A percentile compares a stretch with the other conserved stretches of the same genome.
These are phyloP conservation scores for Quercus wislizeni DNA, from an alignment of 306 rosid genomes.

Conservation along the genomic window DNA sequence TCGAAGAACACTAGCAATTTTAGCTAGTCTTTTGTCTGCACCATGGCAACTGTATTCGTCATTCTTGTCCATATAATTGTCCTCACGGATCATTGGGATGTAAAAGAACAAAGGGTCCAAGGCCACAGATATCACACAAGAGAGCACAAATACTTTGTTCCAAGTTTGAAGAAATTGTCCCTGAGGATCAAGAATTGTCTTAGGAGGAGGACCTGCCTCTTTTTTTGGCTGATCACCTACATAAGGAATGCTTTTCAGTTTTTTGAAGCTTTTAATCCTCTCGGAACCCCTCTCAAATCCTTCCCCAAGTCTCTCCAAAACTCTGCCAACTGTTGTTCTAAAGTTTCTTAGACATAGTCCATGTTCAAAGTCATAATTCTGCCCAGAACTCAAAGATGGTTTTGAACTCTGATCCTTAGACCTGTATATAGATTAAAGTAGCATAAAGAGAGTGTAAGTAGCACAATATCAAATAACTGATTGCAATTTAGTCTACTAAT, in stretches of 20 bases:
- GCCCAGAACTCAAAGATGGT: conserved; percentile 35
- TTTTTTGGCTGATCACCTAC: conserved; percentile 23
- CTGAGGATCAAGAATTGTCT: conserved; percentile 70
- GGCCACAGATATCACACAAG: conserved; percentile 71
- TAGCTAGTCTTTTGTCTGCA: conserved; percentile 38
- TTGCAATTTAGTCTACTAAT: neutral
- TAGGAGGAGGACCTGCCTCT: conserved; percentile 23
- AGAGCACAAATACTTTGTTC: conserved; percentile 78
- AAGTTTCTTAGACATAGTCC: conserved; percentile 28
- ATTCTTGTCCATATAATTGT: no score
- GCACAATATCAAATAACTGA: neutral
- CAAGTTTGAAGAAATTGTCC: conserved; percentile 70
- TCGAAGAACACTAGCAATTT: conserved; percentile 66
- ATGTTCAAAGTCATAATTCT: conserved; percentile 15
- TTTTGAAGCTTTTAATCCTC: no score
- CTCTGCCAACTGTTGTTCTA: conserved; percentile 28
- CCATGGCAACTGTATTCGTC: conserved; percentile 19
- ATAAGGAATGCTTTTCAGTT: conserved; percentile 4
- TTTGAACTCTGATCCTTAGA: conserved; percentile 61
- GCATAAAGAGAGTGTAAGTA: conserved; percentile 8
- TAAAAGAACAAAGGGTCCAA: conserved; percentile 87
- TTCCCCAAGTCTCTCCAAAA: neutral
- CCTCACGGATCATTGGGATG: conserved; percentile 34
- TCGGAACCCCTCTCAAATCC: no score
- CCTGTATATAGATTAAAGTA: conserved; percentile 29